Conservation (phyloP, 768 basidiomycete species). For the Trametes cingulata region DNA sequence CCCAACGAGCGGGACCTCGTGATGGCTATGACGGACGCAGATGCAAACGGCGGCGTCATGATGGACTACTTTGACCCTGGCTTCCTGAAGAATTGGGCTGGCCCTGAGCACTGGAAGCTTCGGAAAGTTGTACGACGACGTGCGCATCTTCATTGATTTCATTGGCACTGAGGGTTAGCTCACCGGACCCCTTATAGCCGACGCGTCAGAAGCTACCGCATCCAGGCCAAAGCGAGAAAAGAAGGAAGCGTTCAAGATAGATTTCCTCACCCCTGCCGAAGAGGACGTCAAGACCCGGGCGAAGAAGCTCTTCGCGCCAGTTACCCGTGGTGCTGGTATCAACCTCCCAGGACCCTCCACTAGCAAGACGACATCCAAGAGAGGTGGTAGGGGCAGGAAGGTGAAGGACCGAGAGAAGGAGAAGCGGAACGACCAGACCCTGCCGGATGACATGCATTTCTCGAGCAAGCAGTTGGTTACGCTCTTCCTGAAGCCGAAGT, state of each 20-base stretch:
- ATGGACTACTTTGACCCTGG: slow-evolving; percentile 90
- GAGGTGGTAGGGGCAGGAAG: slow-evolving; percentile 48
- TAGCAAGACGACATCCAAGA: slow-evolving; percentile 32
- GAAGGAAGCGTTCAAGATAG: slow-evolving; percentile 83
- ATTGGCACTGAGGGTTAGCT: neutral
- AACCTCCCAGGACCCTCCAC: slow-evolving; percentile 49
- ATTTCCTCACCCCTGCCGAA: slow-evolving; percentile 64
- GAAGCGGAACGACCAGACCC: slow-evolving; percentile 70
- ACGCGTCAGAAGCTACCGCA: slow-evolving; percentile 52
- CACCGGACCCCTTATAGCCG: slow-evolving; percentile 36
- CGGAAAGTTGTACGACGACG: slow-evolving; percentile 77
- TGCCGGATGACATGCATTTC: slow-evolving; percentile 99
- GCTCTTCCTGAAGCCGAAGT: slow-evolving; percentile 95
- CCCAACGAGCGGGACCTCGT: slow-evolving; percentile 80
- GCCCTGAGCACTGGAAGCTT: slow-evolving; percentile 98
- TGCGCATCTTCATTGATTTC: slow-evolving; percentile 40
- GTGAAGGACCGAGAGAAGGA: slow-evolving; percentile 51
- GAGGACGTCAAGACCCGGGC: slow-evolving; percentile 60
- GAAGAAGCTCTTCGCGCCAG: slow-evolving; percentile 79
- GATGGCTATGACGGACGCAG: slow-evolving; percentile 79
- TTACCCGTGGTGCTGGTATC: slow-evolving; percentile 67
- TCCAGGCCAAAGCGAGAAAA: slow-evolving; percentile 60
- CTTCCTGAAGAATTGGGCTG: slow-evolving; percentile 95
- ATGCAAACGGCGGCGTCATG: slow-evolving; percentile 58
- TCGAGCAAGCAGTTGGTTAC: slow-evolving; percentile 87